Percentiles rank a stretch among this genome's conserved stretches.
Evolutionary conservation across 495 filamentous ascomycete genomes (phyloP).

Genomic region (Podospora australis): DNA sequence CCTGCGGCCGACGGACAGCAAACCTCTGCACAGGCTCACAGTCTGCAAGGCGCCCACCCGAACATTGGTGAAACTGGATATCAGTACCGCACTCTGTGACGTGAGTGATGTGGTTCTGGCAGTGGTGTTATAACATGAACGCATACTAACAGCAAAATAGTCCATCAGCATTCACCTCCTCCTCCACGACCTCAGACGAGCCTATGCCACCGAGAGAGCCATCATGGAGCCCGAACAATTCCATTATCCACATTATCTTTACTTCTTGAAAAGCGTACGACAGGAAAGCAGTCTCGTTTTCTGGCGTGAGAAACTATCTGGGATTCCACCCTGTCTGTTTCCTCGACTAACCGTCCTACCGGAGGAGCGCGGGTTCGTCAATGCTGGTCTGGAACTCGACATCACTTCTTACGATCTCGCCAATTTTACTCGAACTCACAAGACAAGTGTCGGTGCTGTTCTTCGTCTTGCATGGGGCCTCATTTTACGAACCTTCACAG

Average conservation of each 20-base stretch:
- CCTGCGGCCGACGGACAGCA: constrained; percentile 27
- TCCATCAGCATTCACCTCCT: constrained; percentile 38
- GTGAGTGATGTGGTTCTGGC: constrained; percentile 3
- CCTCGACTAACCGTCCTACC: constrained; percentile 26
- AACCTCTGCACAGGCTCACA: constrained; percentile 39
- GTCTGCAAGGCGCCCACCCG: constrained; percentile 37
- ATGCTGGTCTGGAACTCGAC: constrained; percentile 31
- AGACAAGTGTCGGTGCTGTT: constrained; percentile 27
- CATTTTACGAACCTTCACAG: constrained; percentile 37
- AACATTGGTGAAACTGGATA: constrained; percentile 41
- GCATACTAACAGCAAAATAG: constrained; percentile 8
- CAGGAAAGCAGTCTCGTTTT: constrained; percentile 30
- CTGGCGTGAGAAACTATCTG: constrained; percentile 35
- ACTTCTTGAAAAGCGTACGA: constrained; percentile 29
- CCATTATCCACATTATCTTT: constrained; percentile 33
- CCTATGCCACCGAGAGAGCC: constrained; percentile 31
- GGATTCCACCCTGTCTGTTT: constrained; percentile 33
- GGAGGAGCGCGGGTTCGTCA: constrained; percentile 24
- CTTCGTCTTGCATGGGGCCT: constrained; percentile 45
- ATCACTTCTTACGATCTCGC: constrained; percentile 30
- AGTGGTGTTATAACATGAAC: too few species aligned
- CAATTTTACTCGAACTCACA: constrained; percentile 28
- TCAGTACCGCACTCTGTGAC: constrained; percentile 41
- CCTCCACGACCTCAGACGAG: constrained; percentile 34
- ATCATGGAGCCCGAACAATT: constrained; percentile 25